Evolutionary conservation across 1,284 basidiomycete genomes (phyloP), one percentile per base, ranked within the genome.

Genomic region (Garcileccinum viscosum): DNA sequence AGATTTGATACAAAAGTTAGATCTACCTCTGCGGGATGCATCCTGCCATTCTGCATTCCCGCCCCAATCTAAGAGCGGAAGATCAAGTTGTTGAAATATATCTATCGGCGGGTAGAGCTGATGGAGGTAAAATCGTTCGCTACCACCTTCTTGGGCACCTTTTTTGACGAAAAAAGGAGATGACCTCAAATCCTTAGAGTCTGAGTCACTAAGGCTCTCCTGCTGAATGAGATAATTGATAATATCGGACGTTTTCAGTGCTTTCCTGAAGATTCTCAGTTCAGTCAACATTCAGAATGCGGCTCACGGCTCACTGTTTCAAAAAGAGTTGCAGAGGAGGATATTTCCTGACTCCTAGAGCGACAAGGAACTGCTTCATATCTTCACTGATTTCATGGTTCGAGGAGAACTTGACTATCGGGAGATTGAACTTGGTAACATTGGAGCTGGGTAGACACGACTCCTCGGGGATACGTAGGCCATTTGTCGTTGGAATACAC

Each of bases 361-460:
- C 87, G 59, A 89, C 82, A 8, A 98, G 81, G 58, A 98, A 82
- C 74, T 88, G 90, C 75, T 95, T 94, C 69, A 95, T 77, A 8
- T 85, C 82, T 4, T 90, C 92, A 75, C 92, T 95, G 69, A 95
- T 85, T 1, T 80, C 72, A 0, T 80, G 76, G 1, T 87, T 89
- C n/a, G 90, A 91, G 1, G 93, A 90, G 38, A 98, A 81, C 1
- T 84, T 87, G 8, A 96, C 89, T 30, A 95, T 90, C 2, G 95
- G 91, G 11, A 97, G 82, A 27, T 30, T 27, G 44, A 62, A 70
- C 2, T 47, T 5, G 22, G 17, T 96, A 11, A 97, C 85, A 72
- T 94, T 89, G 27, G 93, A 95, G 73, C 89, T 94, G 30, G 92
- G 84, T 79, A 98, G 95, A 82, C 98, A 99, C 6, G 95, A 86